Conservation (phyloP, 169 alveolate genomes). For the Babesia ovata region DNA sequence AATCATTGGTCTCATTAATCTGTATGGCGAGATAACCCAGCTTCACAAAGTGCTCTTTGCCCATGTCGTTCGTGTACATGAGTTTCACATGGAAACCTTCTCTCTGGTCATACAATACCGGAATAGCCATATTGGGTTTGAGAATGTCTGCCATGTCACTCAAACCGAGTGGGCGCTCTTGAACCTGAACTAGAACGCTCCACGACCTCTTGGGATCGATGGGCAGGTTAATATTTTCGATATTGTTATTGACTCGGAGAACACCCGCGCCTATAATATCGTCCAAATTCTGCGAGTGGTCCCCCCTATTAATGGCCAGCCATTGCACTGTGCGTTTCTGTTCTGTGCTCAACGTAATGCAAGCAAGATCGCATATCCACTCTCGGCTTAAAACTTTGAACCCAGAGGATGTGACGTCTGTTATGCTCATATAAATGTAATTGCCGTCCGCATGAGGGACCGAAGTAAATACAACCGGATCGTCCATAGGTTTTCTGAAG, state of each 20-base stretch:
- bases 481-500: conserved; percentile 32
- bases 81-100: not conserved
- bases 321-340: conserved; percentile 5
- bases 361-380: not conserved
- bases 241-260: not conserved
- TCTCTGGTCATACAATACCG: not conserved
- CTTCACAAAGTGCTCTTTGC: not conserved
- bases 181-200: conserved; percentile 47
- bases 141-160: not conserved
- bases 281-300: conserved; percentile 40
- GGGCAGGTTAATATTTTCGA: conserved; percentile 23
- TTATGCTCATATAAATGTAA: not conserved
- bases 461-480: conserved; percentile 50
- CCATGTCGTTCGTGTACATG: not conserved
- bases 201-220: conserved; percentile 48
- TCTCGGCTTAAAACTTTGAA: not conserved
- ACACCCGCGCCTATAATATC: conserved; percentile 20
- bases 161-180: not conserved
- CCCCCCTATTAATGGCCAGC: conserved; percentile 54
- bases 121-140: not conserved
- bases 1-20: not conserved
- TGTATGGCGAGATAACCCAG: conserved; percentile 57
- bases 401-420: conserved; percentile 12
- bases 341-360: not conserved
- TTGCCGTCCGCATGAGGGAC: not conserved